Evolutionary conservation across 2,329 filamentous ascomycete species (phyloP).

Genomic region (Ceratocystis ficicola): DNA sequence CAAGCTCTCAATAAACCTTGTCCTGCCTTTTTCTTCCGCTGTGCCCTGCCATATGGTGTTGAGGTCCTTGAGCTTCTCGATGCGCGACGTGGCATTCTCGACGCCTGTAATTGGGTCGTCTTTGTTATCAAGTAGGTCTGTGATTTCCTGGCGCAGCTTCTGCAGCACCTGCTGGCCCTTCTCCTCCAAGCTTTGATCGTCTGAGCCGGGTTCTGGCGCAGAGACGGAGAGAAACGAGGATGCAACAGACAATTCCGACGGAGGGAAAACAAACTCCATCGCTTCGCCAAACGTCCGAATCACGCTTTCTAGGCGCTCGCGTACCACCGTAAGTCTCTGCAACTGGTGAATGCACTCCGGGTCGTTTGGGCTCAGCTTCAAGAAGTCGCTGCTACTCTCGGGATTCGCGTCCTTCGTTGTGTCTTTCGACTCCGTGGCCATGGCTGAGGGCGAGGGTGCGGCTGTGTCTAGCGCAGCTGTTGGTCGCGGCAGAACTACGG

Average conservation of each 20-base stretch:
- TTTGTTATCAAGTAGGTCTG: constrained; percentile 46
- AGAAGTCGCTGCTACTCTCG: constrained; percentile 14
- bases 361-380: constrained; percentile 30
- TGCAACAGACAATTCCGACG: constrained; percentile 70
- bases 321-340: constrained; percentile 70
- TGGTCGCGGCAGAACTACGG: constrained; percentile 24
- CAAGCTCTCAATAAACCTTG: constrained; percentile 69
- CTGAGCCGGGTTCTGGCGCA: constrained; percentile 58
- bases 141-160: constrained; percentile 58
- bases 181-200: constrained; percentile 60
- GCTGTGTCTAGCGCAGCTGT: background rate
- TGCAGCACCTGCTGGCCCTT: constrained; percentile 74
- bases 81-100: constrained; percentile 58
- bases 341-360: constrained; percentile 65
- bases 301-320: constrained; percentile 72
- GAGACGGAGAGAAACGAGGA: constrained; percentile 86
- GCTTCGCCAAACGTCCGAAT: constrained; percentile 88
- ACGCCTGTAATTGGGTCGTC: constrained; percentile 53
- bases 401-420: background rate
- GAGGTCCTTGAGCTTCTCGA: constrained; percentile 66
- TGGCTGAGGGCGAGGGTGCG: constrained; percentile 7
- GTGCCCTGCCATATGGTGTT: constrained; percentile 88
- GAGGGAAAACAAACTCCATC: constrained; percentile 88
- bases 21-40: constrained; percentile 76
- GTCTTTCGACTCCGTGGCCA: constrained; percentile 22